phyloP scores from a whole-genome alignment of 2,329 filamentous ascomycete genomes.

The Exophiala viscosa region DNA sequence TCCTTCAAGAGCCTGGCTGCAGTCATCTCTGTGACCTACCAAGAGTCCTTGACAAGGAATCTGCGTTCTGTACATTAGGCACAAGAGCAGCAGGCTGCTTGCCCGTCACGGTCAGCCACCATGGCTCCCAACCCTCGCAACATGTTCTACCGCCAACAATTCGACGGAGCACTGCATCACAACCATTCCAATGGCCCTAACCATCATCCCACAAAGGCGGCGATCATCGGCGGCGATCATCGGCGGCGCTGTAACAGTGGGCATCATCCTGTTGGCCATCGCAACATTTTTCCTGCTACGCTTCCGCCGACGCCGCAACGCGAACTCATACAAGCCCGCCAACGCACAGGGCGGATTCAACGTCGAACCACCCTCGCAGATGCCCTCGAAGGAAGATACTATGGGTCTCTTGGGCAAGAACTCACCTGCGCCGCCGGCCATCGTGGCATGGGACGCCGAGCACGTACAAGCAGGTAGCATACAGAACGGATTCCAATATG shows the following conservation, averaged over 20 bases:
- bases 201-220: constrained; percentile 1
- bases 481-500: constrained; percentile 16
- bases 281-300: not conserved
- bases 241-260: not conserved
- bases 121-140: constrained; percentile 1
- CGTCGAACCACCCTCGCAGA: constrained; percentile 2
- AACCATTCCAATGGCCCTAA: not conserved
- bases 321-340: not conserved
- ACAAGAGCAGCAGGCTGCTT: too few species aligned
- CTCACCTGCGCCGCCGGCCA: constrained; percentile 7
- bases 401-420: not conserved
- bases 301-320: not conserved
- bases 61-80: too few species aligned
- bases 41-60: too few species aligned
- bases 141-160: constrained; percentile 5
- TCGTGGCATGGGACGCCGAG: constrained; percentile 3
- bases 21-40: too few species aligned
- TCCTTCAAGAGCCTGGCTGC: too few species aligned
- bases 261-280: constrained; percentile 3
- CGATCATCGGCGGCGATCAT: constrained; percentile 6
- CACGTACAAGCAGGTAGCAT: not conserved
- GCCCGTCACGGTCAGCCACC: not conserved
- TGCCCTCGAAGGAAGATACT: too few species aligned
- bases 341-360: not conserved
- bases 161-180: not conserved